Evolutionary conservation across 2,329 filamentous ascomycete genomes (phyloP), one percentile per base, ranked within the genome.

Genomic region (Penicillium sp.): DNA sequence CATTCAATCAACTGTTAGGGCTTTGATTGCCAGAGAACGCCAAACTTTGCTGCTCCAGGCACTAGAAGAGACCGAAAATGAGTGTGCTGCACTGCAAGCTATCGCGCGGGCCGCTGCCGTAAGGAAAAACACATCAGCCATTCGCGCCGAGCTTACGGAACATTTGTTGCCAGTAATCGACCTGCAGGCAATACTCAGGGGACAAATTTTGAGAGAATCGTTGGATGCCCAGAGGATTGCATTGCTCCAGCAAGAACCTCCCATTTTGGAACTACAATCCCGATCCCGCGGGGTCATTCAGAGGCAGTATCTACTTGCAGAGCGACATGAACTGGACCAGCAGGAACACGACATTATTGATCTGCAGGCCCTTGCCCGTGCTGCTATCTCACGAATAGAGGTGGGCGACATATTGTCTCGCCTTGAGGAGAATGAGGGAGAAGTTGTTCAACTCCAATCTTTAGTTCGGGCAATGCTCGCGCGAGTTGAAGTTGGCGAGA

Each of bases 391-490:
- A 3, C 70, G 77, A 35, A 72, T 74, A 16, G 60, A 73, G 23
- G 68, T 77, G 51, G 75, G 73, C 21, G 65, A 66, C 3, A 79
- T 93, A 42, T 80, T 96, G 15, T 83, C 86, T 16, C 82, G 89
- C 40, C 82, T 97, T 27, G 78, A 86, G 49, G 84, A 85, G 2
- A 84, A 90, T 62, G 84, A 87, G 37, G 78, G 84, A 0, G 82
- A 86, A 57, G 83, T 92, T 38, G 75, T 85, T 25, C 77, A 85
- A 32, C 79, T 97, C 3, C 94, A 99, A 72, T 85, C 86, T 29
- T 76, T 92, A 8, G 81, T 86, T 32, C 85, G 93, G 56, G 92
- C 90, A 1, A 89, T 95, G 81, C 80, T 96, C 60, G 78, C 89
- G 39, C 86, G 94, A 45, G 82, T 85, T 46, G 81, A 87, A 27